Conservation (phyloP, 805 yeast species). For the Wickerhamomyces ciferrii region DNA sequence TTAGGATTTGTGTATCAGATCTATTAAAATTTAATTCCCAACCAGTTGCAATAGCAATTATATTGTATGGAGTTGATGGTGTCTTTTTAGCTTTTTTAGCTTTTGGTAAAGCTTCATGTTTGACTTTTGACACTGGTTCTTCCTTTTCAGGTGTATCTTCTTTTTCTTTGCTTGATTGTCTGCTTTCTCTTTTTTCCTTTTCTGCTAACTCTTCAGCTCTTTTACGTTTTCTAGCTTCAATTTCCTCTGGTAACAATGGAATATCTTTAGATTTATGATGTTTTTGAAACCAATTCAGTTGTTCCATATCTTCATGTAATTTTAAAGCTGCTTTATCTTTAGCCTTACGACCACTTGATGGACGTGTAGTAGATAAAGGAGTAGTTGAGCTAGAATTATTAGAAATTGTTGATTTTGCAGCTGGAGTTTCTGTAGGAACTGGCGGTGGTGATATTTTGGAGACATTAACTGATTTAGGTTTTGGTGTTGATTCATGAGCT, state of each 20-base stretch:
- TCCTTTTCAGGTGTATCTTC: not conserved
- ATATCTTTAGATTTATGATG: constrained; percentile 38
- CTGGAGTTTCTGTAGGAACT: not conserved
- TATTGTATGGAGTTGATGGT: constrained; percentile 26
- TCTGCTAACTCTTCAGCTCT: constrained; percentile 21
- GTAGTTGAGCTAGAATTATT: not conserved
- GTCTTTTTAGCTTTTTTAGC: constrained; percentile 10
- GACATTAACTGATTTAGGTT: not conserved
- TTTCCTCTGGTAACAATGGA: constrained; percentile 36
- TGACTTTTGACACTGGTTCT: constrained; percentile 8
- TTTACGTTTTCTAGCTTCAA: constrained; percentile 23
- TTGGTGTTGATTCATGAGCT: not conserved
- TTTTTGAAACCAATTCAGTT: constrained; percentile 58
- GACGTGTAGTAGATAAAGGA: constrained; percentile 13
- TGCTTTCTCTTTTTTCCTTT: not conserved
- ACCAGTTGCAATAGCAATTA: constrained; percentile 59
- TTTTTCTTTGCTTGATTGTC: not conserved
- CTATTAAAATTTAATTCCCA: constrained; percentile 45
- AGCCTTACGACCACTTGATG: constrained; percentile 45
- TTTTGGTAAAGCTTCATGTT: constrained; percentile 5
- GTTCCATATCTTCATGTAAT: constrained; percentile 64
- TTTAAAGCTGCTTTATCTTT: constrained; percentile 60
- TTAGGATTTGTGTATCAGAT: constrained; percentile 37
- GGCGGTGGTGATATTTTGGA: too few relatives aligned
- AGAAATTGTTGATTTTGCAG: not conserved